phyloP scores from a whole-genome alignment of 805 yeast species.

The Metschnikowia peoriensis region DNA sequence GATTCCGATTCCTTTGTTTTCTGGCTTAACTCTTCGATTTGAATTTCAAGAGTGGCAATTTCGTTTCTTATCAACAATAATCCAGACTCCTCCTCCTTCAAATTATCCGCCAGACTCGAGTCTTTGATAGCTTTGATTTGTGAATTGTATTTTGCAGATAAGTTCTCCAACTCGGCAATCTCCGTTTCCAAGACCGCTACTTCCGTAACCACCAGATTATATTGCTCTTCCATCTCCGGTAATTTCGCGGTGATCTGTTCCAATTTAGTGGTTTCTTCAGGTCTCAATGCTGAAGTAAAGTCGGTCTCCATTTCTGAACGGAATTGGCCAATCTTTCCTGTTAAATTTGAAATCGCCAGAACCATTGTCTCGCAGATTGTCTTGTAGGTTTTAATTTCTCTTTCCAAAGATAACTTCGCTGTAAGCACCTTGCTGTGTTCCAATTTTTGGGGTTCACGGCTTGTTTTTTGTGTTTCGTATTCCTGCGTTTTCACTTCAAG shows the following conservation, averaged over 20 bases:
- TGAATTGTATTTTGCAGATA: constrained; percentile 5
- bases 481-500: constrained; percentile 33
- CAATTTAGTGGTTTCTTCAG: constrained; percentile 47
- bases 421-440: constrained; percentile 41
- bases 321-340: constrained; percentile 42
- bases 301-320: constrained; percentile 49
- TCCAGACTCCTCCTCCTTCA: constrained; percentile 21
- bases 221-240: constrained; percentile 35
- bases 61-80: constrained; percentile 24
- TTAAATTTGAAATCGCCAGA: constrained; percentile 11
- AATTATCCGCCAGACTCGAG: constrained; percentile 1
- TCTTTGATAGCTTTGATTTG: constrained; percentile 13
- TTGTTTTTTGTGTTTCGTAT: constrained; percentile 43
- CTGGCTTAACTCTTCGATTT: constrained; percentile 21
- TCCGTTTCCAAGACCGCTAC: constrained; percentile 47
- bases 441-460: constrained; percentile 44
- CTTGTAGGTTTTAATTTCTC: constrained; percentile 37
- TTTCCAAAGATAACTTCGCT: constrained; percentile 43
- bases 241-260: constrained; percentile 33
- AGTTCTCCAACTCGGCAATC: constrained; percentile 21
- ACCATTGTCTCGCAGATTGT: constrained; percentile 31
- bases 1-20: constrained; percentile 28
- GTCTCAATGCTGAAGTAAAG: constrained; percentile 53
- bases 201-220: constrained; percentile 39
- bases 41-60: constrained; percentile 25